Conservation (phyloP, 306 rosid genomes). For the Spatholobus suberectus region DNA sequence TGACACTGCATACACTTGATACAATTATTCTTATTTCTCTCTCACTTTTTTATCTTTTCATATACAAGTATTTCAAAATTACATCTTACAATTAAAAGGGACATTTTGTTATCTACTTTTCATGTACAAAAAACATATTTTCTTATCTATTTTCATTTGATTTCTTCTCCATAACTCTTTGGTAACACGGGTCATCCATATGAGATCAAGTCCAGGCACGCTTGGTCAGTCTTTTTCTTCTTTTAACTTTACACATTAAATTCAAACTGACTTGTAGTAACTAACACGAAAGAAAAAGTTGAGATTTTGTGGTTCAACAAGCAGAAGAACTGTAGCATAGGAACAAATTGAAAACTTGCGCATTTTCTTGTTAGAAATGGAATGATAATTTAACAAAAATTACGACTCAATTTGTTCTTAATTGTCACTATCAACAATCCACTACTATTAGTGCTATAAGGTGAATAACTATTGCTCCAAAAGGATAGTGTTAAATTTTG, state of each 20-base stretch:
- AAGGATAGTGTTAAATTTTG: not conserved
- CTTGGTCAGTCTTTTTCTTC: not conserved
- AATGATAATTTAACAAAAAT: not conserved
- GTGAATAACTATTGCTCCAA: not conserved
- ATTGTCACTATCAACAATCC: not conserved
- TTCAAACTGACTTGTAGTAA: not conserved
- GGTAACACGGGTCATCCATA: not conserved
- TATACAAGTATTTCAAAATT: not conserved
- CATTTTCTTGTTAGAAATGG: not conserved
- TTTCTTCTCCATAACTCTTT: not conserved
- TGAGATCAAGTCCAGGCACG: not conserved
- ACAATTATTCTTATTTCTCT: no score
- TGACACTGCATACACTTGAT: no score
- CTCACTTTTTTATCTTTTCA: not conserved
- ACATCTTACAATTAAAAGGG: not conserved
- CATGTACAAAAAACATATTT: not conserved
- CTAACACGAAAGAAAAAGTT: not conserved
- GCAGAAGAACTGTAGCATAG: not conserved
- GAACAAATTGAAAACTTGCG: not conserved
- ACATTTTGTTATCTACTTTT: not conserved
- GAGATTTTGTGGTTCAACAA: not conserved
- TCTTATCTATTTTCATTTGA: not conserved
- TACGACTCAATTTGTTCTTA: not conserved
- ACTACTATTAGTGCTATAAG: not conserved
- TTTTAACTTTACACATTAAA: constrained; percentile 3